These are phyloP conservation scores for Podospora didyma DNA, from an alignment of 495 filamentous ascomycete species.

Conservation along the genomic window DNA sequence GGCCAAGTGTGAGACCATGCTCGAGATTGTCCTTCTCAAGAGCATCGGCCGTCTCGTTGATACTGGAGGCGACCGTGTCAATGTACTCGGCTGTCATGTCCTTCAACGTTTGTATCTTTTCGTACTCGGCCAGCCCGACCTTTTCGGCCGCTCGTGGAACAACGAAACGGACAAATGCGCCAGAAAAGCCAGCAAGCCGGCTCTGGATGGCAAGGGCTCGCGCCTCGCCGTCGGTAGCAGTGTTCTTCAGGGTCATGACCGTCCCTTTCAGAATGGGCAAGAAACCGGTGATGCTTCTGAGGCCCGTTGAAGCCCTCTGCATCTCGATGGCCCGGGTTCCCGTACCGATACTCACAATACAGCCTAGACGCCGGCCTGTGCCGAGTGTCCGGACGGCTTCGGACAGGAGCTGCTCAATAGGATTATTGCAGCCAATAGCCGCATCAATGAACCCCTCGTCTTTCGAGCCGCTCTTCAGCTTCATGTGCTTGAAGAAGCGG, in stretches of 20 bases:
- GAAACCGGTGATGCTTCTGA: neutral
- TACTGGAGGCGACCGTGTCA: no score
- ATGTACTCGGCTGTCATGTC: slow-evolving; percentile 12
- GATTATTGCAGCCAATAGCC: slow-evolving; percentile 28
- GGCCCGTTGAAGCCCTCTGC: no score
- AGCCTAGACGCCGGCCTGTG: slow-evolving; percentile 3
- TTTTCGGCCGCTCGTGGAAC: slow-evolving; percentile 69
- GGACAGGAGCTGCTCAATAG: slow-evolving; percentile 9
- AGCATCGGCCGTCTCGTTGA: neutral
- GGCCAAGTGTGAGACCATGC: neutral
- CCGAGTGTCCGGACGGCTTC: slow-evolving; percentile 14
- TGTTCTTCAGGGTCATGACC: slow-evolving; percentile 7
- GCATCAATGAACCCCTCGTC: slow-evolving; percentile 21
- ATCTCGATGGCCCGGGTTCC: slow-evolving; percentile 7
- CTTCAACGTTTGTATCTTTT: slow-evolving; percentile 14
- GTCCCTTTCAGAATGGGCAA: neutral
- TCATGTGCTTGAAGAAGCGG: slow-evolving; percentile 21
- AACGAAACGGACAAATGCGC: slow-evolving; percentile 20
- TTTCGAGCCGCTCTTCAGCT: slow-evolving; percentile 1
- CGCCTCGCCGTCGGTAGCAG: slow-evolving; percentile 11
- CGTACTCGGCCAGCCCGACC: slow-evolving; percentile 36
- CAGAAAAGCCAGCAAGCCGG: neutral
- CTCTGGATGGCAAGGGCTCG: neutral
- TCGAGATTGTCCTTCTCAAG: neutral
- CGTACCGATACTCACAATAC: slow-evolving; percentile 18